phyloP scores from a whole-genome alignment of 2,329 filamentous ascomycete genomes.

The Erysiphe neolycopersici region DNA sequence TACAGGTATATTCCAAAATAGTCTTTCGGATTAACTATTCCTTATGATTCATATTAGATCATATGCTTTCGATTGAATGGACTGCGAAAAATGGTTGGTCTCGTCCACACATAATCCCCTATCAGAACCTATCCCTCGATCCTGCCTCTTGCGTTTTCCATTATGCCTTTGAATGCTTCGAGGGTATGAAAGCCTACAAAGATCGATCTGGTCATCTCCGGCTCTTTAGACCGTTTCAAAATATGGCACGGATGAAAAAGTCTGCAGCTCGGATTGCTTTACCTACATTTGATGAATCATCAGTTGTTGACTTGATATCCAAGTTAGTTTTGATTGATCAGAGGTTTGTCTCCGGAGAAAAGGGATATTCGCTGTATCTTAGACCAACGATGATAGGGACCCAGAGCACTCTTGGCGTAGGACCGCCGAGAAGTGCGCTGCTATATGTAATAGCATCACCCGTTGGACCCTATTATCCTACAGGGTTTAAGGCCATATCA shows the following conservation, averaged over 20 bases:
- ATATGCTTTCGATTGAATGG: constrained; percentile 95
- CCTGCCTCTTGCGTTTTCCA: constrained; percentile 94
- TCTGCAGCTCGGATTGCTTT: constrained; percentile 78
- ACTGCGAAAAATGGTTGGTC: constrained; percentile 50
- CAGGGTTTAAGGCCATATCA: constrained; percentile 89
- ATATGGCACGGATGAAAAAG: constrained; percentile 87
- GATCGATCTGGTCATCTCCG: constrained; percentile 53
- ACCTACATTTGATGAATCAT: constrained; percentile 52
- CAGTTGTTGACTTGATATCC: constrained; percentile 57
- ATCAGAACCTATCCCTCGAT: constrained; percentile 92
- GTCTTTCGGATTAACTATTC: not conserved
- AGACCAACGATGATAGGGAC: constrained; percentile 95
- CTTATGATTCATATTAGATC: constrained; percentile 29
- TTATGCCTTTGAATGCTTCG: constrained; percentile 95
- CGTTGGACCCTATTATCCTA: constrained; percentile 93
- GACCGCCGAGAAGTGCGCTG: constrained; percentile 71
- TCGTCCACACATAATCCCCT: constrained; percentile 59
- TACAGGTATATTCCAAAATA: constrained; percentile 32
- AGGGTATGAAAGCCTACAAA: constrained; percentile 99
- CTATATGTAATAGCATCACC: constrained; percentile 90
- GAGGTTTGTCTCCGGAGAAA: constrained; percentile 64
- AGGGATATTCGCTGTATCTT: constrained; percentile 85
- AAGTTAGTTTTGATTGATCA: constrained; percentile 57
- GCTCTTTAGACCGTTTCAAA: constrained; percentile 82
- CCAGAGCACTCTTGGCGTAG: constrained; percentile 77